These are phyloP conservation scores for Penicillium riverlandense DNA, from an alignment of 495 filamentous ascomycete species.

Conservation along the genomic window DNA sequence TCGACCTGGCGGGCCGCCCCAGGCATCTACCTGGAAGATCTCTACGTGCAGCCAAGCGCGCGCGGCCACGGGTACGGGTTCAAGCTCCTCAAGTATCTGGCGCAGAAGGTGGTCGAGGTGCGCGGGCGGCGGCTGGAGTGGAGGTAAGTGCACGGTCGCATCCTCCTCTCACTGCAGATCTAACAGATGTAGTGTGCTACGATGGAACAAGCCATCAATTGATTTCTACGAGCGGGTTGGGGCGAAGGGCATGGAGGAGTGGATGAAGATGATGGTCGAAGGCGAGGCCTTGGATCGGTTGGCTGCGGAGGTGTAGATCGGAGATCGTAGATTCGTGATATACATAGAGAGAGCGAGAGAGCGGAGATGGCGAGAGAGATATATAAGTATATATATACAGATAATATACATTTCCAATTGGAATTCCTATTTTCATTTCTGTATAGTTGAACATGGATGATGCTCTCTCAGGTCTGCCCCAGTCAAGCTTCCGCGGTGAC, in stretches of 20 bases:
- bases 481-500: conserved; percentile 10
- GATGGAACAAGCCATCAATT: conserved; percentile 84
- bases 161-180: too few relatives aligned
- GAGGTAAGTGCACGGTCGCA: conserved; percentile 26
- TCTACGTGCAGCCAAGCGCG: conserved; percentile 69
- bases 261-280: conserved; percentile 88
- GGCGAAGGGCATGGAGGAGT: conserved; percentile 75
- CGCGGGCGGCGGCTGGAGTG: conserved; percentile 78
- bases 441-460: too few relatives aligned
- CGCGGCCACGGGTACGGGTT: conserved; percentile 75
- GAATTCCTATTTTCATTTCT: neutral
- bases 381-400: neutral
- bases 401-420: neutral
- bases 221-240: conserved; percentile 77
- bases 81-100: conserved; percentile 65
- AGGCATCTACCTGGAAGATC: conserved; percentile 91
- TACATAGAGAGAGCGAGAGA: too few relatives aligned
- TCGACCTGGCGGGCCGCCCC: conserved; percentile 80
- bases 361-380: too few relatives aligned
- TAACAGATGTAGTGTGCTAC: conserved; percentile 51
- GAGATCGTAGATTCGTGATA: neutral
- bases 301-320: conserved; percentile 21
- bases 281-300: conserved; percentile 60
- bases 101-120: conserved; percentile 61
- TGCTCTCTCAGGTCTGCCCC: neutral